Evolutionary conservation across 306 rosid genomes (phyloP), one percentile per base, ranked within the genome.

Genomic region (Erythrophleum fordii): DNA sequence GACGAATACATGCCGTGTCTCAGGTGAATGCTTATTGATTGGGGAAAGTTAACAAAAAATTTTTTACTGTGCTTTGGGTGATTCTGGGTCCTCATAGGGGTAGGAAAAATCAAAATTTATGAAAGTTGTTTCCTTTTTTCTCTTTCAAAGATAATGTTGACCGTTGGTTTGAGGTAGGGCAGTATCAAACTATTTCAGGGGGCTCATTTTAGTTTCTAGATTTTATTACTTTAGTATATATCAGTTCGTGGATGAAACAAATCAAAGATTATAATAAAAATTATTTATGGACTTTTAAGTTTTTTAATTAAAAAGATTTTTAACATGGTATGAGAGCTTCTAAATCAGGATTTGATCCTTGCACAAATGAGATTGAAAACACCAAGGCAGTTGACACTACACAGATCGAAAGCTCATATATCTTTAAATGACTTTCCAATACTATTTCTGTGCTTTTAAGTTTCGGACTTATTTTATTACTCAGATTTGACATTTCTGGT

Each of bases 201-300:
- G 45, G 17, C 39, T 34, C 44, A 69, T 4, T 48, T 48, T 3
- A 31, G 69, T 17, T 61, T 31, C 23, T 48, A 37, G 23, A 64
- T 55, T 71, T 81, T 85, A 66, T 56, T 39, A 17, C 16, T 5
- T 76, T 8, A 53, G 28, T 29, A 45, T 51, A 10, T 71, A 65
- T 16, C 6, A 66, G 55, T 60, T 69, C 28, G 58, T 71, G 55
- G 80, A 77, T 45, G 20, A 3, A 0, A 61, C 12, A 14, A 3
- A 0, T 29, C 12, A 14, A 7, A 35, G 56, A 51, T 17, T 51
- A 51, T 51, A 51, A 51, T 1, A 18, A 31, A 14, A 5, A 20
- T 16, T 22, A 42, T 42, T 6, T 8, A 4, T 14, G 4, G 0
- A 48, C 53, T 1, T 16, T 16, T 8, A 61, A 6, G 14, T 56